Evolutionary conservation across 306 rosid genomes (phyloP), one percentile per base, ranked within the genome.

Genomic region (Senna siamea): DNA sequence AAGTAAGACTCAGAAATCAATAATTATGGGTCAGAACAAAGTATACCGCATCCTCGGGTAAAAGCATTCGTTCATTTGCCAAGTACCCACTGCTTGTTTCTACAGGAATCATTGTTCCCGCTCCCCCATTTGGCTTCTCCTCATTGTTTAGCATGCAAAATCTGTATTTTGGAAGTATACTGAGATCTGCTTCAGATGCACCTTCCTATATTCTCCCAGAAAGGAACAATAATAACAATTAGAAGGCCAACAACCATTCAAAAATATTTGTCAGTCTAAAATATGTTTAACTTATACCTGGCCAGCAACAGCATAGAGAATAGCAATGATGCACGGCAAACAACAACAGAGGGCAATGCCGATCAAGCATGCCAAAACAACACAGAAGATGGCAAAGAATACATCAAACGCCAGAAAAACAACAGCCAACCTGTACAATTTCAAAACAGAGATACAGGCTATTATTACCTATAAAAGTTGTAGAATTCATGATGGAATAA

Each of bases 301-400:
- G 78, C 97, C 97, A 12, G 98, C 99, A 84, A 95, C 87, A 17
- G 97, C 96, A 54, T 95, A 90, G 62, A 95, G 97, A 80, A 95
- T 83, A 18, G 99, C 99, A 83, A 92, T 90, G 79, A 95, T 95
- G 89, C 99, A 95, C 47, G 99, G 98, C 89, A 95, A 81, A 83
- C 98, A 95, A 88, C 99, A 95, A 79, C 99, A 95, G 66, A 95
- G 93, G 57, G 98, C 99, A 75, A 95, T 76, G 32, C 99, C 99
- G 23, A 95, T 95, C 84, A 95, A 84, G 87, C 95, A 95, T 57
- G 99, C 99, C 93, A 95, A 84, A 74, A 95, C 92, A 81, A 95
- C 92, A 83, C 99, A 95, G 68, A 95, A 95, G 83, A 95, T 83
- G 76, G 99, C 98, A 84, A 95, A 95, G 81, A 92, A 87, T 68